Evolutionary conservation across 1,139 yeast genomes (phyloP).

Genomic region (Geotrichum macrosporum): DNA sequence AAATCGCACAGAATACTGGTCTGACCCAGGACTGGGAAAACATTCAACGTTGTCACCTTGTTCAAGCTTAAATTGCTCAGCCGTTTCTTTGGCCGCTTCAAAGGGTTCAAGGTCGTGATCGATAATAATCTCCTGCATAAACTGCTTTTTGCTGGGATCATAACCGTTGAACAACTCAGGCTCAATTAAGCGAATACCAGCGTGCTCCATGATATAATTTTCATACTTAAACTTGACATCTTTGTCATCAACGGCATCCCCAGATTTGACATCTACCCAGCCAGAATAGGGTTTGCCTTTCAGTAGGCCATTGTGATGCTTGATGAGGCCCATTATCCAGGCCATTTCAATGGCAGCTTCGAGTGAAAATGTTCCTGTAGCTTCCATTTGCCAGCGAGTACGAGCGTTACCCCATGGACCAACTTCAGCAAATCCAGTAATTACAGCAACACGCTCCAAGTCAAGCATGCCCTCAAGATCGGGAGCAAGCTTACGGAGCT

Average conservation of each 20-base stretch:
- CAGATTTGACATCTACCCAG: constrained; percentile 95
- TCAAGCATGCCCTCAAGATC: constrained; percentile 88
- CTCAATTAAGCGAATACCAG: constrained; percentile 95
- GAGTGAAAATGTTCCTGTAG: constrained; percentile 87
- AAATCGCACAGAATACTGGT: constrained; percentile 85
- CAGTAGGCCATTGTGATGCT: constrained; percentile 86
- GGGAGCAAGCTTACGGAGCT: constrained; percentile 60
- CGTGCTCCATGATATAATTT: constrained; percentile 76
- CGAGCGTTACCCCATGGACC: constrained; percentile 99
- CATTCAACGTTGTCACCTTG: constrained; percentile 93
- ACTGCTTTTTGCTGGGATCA: constrained; percentile 87
- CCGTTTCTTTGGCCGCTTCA: constrained; percentile 91
- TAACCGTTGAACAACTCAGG: constrained; percentile 92
- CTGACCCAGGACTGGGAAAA: constrained; percentile 81
- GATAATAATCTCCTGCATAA: constrained; percentile 90
- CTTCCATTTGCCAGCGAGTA: constrained; percentile 99
- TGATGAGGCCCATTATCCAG: constrained; percentile 97
- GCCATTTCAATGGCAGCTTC: constrained; percentile 99
- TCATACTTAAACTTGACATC: constrained; percentile 91
- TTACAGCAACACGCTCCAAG: constrained; percentile 84
- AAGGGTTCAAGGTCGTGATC: constrained; percentile 96
- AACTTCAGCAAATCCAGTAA: constrained; percentile 96
- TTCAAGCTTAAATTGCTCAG: constrained; percentile 86
- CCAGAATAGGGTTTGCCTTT: constrained; percentile 87
- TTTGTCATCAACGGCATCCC: constrained; percentile 87